These are phyloP conservation scores for Microbotryum violaceum DNA, from an alignment of 1,284 basidiomycete genomes.

Conservation along the genomic window DNA sequence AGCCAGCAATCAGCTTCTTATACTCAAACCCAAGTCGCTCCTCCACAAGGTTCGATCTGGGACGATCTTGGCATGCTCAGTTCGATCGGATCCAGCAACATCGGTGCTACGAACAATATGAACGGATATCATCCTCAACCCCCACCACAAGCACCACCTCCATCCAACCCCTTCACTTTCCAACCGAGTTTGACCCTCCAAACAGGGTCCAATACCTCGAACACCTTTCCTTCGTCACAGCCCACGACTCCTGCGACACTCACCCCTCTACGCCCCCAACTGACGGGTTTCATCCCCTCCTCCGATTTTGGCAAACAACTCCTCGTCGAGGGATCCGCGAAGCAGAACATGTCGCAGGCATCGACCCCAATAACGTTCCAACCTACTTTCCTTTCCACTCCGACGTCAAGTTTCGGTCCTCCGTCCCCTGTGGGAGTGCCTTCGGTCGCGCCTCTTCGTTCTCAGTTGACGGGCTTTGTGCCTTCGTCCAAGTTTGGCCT, in stretches of 20 bases:
- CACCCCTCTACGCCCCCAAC: slow-evolving; percentile 14
- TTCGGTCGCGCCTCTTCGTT: slow-evolving; percentile 1
- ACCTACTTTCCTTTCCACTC: not conserved
- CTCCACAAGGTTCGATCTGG: slow-evolving; percentile 11
- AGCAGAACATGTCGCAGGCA: not conserved
- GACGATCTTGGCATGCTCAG: slow-evolving; percentile 22
- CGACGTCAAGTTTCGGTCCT: no score
- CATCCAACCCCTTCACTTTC: not conserved
- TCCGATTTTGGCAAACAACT: slow-evolving; percentile 21
- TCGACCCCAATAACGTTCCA: not conserved
- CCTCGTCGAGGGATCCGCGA: slow-evolving; percentile 5
- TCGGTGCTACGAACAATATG: not conserved
- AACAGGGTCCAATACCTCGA: not conserved
- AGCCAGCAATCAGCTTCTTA: no score
- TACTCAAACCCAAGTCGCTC: no score
- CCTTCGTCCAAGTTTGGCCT: slow-evolving; percentile 6
- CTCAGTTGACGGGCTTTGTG: slow-evolving; percentile 9
- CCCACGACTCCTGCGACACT: not conserved
- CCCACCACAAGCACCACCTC: not conserved
- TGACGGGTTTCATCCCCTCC: slow-evolving; percentile 22
- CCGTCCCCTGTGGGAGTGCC: no score
- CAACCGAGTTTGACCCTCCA: not conserved
- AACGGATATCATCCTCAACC: not conserved
- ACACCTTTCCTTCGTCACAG: not conserved
- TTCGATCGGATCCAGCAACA: not conserved